These are phyloP conservation scores for Petunia secreta DNA, from an alignment of 257 asterid species.

Conservation along the genomic window DNA sequence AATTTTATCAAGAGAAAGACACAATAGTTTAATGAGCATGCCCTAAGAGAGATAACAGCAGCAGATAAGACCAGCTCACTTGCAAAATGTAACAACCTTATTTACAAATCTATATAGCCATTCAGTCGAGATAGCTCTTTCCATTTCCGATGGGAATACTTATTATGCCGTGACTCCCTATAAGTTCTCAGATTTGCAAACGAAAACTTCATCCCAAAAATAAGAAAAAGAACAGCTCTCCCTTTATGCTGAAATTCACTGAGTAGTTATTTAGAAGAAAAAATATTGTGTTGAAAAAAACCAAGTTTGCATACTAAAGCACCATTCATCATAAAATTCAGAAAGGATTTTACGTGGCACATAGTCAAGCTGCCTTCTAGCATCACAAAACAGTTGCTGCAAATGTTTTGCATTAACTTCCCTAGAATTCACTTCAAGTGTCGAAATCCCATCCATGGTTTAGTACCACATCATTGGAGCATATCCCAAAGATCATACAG, in stretches of 20 bases:
- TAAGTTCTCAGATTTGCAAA: neutral
- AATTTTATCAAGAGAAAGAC: neutral
- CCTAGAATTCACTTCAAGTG: neutral
- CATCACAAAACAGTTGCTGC: neutral
- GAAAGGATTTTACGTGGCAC: neutral
- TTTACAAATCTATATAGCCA: neutral
- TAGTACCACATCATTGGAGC: neutral
- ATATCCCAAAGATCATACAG: neutral
- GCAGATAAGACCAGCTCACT: neutral
- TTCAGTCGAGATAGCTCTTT: neutral
- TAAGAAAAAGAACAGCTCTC: neutral
- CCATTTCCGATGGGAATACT: neutral
- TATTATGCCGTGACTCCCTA: neutral
- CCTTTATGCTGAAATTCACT: neutral
- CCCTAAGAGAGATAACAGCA: slow-evolving; percentile 3
- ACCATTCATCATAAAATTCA: neutral
- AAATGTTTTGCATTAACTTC: neutral
- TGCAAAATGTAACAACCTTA: slow-evolving; percentile 2
- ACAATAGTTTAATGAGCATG: neutral
- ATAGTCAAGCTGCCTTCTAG: neutral
- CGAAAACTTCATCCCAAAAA: slow-evolving; percentile 4
- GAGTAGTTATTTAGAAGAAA: neutral
- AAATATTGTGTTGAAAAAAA: neutral
- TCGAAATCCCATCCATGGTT: neutral
- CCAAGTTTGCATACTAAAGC: neutral